These are phyloP conservation scores for Lanmaoa rubissima DNA, from an alignment of 768 basidiomycete species.

Conservation along the genomic window DNA sequence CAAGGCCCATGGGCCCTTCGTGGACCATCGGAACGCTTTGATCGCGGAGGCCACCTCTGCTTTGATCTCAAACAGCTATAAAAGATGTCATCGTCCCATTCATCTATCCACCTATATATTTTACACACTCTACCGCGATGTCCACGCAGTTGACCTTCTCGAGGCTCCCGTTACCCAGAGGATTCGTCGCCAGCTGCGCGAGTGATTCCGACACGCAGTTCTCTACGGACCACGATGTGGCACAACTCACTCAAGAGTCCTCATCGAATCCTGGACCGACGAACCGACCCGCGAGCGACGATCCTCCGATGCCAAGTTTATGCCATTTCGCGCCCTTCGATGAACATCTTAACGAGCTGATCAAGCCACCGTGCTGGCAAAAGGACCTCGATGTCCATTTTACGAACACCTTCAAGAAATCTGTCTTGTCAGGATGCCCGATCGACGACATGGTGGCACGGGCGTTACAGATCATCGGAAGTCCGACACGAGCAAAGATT, in stretches of 20 bases:
- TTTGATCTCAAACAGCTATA: constrained; percentile 10
- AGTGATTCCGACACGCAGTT: not conserved
- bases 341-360: not conserved
- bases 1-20: not conserved
- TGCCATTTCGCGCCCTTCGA: constrained; percentile 12
- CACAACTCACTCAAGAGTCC: not conserved
- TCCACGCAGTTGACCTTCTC: not conserved
- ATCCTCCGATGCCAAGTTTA: not conserved
- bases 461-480: constrained; percentile 11
- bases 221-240: not conserved
- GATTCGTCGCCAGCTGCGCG: not conserved
- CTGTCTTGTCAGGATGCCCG: constrained; percentile 4
- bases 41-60: not conserved
- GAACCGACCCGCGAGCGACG: not conserved
- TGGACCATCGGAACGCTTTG: not conserved
- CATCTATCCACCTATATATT: not conserved
- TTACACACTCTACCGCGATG: not conserved
- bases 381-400: constrained; percentile 17
- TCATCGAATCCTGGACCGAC: not conserved
- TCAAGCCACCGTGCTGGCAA: constrained; percentile 9
- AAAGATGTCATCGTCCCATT: not conserved
- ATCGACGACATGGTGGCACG: constrained; percentile 9
- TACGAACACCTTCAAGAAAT: constrained; percentile 5
- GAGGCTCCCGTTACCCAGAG: not conserved
- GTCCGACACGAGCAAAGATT: constrained; percentile 9